Conservation (phyloP, 148 eudicot species). For the Cornus kousa region DNA sequence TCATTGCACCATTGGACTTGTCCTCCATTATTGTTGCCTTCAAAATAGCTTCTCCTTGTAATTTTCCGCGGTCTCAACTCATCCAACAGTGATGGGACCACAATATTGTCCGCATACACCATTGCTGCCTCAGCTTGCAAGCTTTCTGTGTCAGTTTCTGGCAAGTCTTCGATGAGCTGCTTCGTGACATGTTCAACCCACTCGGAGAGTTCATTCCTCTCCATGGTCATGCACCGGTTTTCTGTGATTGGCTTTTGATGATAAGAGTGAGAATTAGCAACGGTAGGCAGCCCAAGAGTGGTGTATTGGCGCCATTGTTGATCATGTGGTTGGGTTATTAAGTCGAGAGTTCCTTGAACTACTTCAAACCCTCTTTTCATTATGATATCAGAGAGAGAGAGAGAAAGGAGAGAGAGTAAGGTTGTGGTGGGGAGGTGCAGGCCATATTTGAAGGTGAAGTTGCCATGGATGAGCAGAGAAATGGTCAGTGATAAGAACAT, state of each 20-base stretch:
- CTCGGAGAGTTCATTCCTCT: conserved; percentile 41
- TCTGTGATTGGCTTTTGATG: background rate
- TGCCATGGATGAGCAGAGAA: conserved; percentile 10
- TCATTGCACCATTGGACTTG: conserved; percentile 1
- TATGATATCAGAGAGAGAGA: conserved; percentile 12
- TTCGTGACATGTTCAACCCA: conserved; percentile 54
- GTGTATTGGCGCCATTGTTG: conserved; percentile 17
- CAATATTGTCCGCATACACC: conserved; percentile 12
- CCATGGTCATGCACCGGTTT: conserved; percentile 9
- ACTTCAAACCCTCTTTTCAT: conserved; percentile 33
- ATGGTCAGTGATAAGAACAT: background rate
- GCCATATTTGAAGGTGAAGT: conserved; percentile 13
- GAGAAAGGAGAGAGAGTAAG: conserved; percentile 16
- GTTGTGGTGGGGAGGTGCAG: conserved; percentile 18
- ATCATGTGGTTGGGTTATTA: conserved; percentile 29
- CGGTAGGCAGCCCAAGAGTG: background rate
- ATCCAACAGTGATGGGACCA: conserved; percentile 13
- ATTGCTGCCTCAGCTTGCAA: conserved; percentile 16
- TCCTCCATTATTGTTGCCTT: background rate
- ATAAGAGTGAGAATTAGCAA: background rate
- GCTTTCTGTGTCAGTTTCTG: conserved; percentile 27
- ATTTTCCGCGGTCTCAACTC: conserved; percentile 33
- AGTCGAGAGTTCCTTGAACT: conserved; percentile 24
- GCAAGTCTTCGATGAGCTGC: conserved; percentile 46
- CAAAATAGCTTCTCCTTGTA: conserved; percentile 7